Percentiles rank a stretch among this genome's conserved stretches.
Evolutionary conservation across 352 stramenopile species (phyloP).

Genomic region (Phytopythium chamaehyphon): DNA sequence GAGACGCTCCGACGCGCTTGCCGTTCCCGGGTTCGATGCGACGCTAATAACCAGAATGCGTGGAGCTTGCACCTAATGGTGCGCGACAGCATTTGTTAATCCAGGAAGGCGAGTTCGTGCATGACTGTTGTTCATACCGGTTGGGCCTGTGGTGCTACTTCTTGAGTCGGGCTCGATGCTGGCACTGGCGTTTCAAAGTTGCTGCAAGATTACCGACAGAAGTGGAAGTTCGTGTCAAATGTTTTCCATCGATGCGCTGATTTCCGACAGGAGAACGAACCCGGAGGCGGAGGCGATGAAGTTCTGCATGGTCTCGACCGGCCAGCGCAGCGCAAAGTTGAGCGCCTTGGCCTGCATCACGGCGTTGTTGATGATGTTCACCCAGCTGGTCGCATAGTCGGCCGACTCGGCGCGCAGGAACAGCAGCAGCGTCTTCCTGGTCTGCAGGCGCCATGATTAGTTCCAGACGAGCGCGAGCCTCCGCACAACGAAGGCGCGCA

Average conservation of each 20-base stretch:
- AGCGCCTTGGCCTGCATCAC: conserved; percentile 66
- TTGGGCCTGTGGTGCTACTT: conserved; percentile 4
- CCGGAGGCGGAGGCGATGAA: conserved; percentile 66
- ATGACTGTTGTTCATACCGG: conserved; percentile 8
- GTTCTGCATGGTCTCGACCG: conserved; percentile 63
- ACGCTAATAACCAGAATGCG: conserved; percentile 66
- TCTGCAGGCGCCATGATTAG: conserved; percentile 22
- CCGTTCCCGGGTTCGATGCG: conserved; percentile 21
- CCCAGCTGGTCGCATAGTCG: conserved; percentile 66
- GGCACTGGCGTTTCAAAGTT: conserved; percentile 30
- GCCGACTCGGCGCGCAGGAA: conserved; percentile 76
- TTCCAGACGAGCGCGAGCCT: neutral
- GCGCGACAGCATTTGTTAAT: neutral
- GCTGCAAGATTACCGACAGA: conserved; percentile 18
- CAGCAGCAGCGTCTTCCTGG: conserved; percentile 71
- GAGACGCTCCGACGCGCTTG: conserved; percentile 38
- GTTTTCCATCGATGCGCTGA: too few relatives aligned
- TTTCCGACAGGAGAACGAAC: too few relatives aligned
- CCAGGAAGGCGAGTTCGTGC: too few relatives aligned
- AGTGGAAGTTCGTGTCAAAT: too few relatives aligned
- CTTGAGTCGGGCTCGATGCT: conserved; percentile 19
- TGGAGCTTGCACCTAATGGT: conserved; percentile 11
- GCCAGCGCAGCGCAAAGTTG: conserved; percentile 62
- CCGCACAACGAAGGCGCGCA: conserved; percentile 5
- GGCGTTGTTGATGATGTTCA: conserved; percentile 76